Conservation (phyloP, 352 stramenopile genomes). For the Pythium folliculosum region DNA sequence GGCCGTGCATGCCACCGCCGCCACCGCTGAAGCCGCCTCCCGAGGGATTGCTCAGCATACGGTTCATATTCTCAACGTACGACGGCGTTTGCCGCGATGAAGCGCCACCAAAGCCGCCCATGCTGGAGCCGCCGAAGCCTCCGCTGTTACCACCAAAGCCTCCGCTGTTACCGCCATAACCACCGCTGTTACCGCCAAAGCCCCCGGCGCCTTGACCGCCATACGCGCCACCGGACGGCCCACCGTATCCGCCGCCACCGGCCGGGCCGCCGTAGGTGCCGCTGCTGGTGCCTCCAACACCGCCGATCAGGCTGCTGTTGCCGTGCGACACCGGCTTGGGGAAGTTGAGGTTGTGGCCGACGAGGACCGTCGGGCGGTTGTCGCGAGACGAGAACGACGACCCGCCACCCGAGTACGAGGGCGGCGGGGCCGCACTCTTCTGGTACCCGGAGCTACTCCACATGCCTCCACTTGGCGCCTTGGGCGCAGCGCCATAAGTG, state of each 20-base stretch:
- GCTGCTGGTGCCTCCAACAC: constrained; percentile 33
- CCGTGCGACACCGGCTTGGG: constrained; percentile 55
- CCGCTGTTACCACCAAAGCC: constrained; percentile 21
- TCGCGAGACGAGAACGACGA: constrained; percentile 56
- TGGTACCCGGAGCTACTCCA: constrained; percentile 86
- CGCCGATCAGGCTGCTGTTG: constrained; percentile 47
- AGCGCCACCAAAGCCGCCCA: constrained; percentile 16
- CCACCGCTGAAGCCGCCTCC: constrained; percentile 11
- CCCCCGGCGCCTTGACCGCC: constrained; percentile 16
- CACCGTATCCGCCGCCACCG: constrained; percentile 39
- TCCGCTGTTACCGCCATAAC: constrained; percentile 25
- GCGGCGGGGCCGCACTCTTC: constrained; percentile 53
- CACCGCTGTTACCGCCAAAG: constrained; percentile 16
- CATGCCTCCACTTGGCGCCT: constrained; percentile 50
- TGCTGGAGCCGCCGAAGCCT: constrained; percentile 15
- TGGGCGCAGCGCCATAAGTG: constrained; percentile 31
- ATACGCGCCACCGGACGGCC: constrained; percentile 28
- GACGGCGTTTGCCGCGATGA: constrained; percentile 30
- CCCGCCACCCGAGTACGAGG: constrained; percentile 36
- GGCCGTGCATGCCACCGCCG: constrained; percentile 19
- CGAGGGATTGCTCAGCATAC: constrained; percentile 43
- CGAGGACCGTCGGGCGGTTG: constrained; percentile 82
- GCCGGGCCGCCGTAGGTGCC: constrained; percentile 39
- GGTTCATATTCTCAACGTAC: constrained; percentile 64
- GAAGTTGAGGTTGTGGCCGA: constrained; percentile 79